Evolutionary conservation across 2,329 filamentous ascomycete species (phyloP).

Genomic region (Paecilomyces formosus): DNA sequence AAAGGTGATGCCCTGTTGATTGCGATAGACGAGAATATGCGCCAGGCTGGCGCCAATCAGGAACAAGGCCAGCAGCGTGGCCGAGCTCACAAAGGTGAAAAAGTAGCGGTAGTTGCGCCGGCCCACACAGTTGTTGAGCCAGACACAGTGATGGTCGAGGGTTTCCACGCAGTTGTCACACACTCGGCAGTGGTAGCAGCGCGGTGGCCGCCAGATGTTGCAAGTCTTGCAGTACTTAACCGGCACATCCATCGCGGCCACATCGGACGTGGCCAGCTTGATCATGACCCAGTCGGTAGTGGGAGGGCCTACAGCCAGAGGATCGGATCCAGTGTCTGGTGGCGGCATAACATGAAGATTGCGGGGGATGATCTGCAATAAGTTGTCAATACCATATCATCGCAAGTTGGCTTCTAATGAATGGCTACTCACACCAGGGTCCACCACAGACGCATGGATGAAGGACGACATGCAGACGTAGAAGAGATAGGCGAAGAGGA

Average conservation of each 20-base stretch:
- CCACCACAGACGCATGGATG: conserved; percentile 80
- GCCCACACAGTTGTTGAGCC: conserved; percentile 97
- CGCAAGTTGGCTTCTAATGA: neutral
- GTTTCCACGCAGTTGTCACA: conserved; percentile 98
- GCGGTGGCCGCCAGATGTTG: conserved; percentile 92
- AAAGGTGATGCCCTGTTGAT: conserved; percentile 59
- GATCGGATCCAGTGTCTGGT: conserved; percentile 66
- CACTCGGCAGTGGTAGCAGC: conserved; percentile 90
- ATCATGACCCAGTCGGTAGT: conserved; percentile 94
- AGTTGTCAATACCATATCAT: conserved; percentile 3
- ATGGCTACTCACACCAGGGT: conserved; percentile 70
- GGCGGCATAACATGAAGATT: conserved; percentile 88
- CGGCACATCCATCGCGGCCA: conserved; percentile 92
- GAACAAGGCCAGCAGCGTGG: conserved; percentile 68
- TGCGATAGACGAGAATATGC: conserved; percentile 68
- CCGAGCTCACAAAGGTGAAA: conserved; percentile 78
- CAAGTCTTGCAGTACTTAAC: conserved; percentile 98
- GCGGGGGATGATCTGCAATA: conserved; percentile 71
- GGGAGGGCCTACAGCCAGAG: conserved; percentile 70
- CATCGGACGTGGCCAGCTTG: conserved; percentile 64
- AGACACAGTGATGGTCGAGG: conserved; percentile 96
- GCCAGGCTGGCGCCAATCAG: conserved; percentile 70
- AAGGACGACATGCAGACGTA: conserved; percentile 90
- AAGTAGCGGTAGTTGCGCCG: conserved; percentile 98
- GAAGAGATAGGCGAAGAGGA: conserved; percentile 85